Base-by-base conservation (phyloP, 164 flowering plant species). In the Brasenia schreberi region DNA sequence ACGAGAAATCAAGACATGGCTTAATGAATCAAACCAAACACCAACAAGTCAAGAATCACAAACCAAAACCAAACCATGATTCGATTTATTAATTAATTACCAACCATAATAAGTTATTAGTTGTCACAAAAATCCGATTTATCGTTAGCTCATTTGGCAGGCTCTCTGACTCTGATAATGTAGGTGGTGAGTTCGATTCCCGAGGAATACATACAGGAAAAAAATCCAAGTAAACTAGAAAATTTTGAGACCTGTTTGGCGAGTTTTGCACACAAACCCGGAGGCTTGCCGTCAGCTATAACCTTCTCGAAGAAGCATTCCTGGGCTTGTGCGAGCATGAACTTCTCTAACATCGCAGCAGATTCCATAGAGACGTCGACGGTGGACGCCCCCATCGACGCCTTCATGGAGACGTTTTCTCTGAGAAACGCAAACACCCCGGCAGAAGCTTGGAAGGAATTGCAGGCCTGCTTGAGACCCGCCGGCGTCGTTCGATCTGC, bases 271-370 rank as follows among this genome's bases (percentile, higher is more conserved):
- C 97, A 94, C 53, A 93, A 88, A 6, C 91, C 95, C 42, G 88
- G 85, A 14, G 89, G 85, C 70, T 93, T 90, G 61, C 96, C 98
- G 67, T 91, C 91, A 2, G 95, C 89, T 33, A 89, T 87, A 5
- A 91, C 85, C 72, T 89, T 91, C 84, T 94, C 97, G 69, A 91
- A 89, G 19, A 91, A 90, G 64, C 97, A 94, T 79, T 94, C 98
- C 79, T 94, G 98, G 6, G 98, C 98, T 77, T 94, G 97, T 5
- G 97, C 98, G 42, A 94, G 86, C 98, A 91, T 89, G 49, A 94
- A 72, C 76, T 86, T 78, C 81, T 91, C 98, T 66, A 94, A 72
- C 98, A 91, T 91, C 66, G 90, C 96, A 2, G 79, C 89, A 65
- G 96, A 89, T 79, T 94, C 99, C 65, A 79, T 81, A 1, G 92